Conservation (phyloP, 164 flowering plant genomes). For the Magnolia officinalis region DNA sequence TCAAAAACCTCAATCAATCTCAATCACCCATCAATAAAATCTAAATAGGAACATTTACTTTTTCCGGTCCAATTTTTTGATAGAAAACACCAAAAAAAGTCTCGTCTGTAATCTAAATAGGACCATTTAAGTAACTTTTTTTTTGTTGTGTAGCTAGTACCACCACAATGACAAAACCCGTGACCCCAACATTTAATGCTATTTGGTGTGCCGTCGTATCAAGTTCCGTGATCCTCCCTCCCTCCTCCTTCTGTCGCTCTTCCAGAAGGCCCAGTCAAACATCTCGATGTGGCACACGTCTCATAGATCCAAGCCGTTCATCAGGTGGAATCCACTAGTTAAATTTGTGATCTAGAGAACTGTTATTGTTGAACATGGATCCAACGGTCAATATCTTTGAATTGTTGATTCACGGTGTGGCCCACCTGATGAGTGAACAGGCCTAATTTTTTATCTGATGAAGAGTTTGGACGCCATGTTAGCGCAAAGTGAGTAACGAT, state of each 20-base stretch:
- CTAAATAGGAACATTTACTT: neutral
- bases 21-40: neutral
- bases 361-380: too few relatives aligned
- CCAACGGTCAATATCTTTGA: too few relatives aligned
- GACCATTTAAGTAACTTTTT: neutral
- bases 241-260: neutral
- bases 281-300: too few relatives aligned
- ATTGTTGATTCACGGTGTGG: too few relatives aligned
- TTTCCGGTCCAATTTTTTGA: neutral
- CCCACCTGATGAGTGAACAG: too few relatives aligned
- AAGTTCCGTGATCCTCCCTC: neutral
- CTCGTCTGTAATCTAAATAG: neutral
- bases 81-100: neutral
- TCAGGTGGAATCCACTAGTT: too few relatives aligned
- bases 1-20: neutral
- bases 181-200: neutral
- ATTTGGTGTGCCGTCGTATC: slow-evolving; percentile 1
- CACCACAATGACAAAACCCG: neutral
- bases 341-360: too few relatives aligned
- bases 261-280: too few relatives aligned
- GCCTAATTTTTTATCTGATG: too few relatives aligned
- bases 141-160: neutral
- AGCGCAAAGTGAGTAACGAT: too few relatives aligned
- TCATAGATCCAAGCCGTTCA: too few relatives aligned
- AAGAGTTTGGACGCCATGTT: too few relatives aligned